These are phyloP conservation scores for Boletellus sp. DNA, from an alignment of 768 basidiomycete genomes.

Conservation along the genomic window DNA sequence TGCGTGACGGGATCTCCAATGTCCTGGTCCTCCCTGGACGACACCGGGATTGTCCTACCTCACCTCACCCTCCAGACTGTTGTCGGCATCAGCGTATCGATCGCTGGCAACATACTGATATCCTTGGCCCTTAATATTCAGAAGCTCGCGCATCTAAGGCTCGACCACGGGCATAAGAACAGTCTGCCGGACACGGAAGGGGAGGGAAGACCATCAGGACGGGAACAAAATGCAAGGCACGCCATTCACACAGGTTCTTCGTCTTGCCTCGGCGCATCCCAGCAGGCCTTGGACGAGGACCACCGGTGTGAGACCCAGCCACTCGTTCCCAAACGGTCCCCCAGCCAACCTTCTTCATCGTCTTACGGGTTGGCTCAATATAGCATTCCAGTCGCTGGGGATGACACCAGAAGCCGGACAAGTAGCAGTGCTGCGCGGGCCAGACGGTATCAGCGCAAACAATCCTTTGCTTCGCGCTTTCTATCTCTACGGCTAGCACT, in stretches of 20 bases:
- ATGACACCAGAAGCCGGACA: constrained; percentile 28
- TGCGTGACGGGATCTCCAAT: constrained; percentile 1
- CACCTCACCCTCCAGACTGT: constrained; percentile 51
- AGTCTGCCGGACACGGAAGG: constrained; percentile 8
- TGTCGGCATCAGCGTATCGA: constrained; percentile 80
- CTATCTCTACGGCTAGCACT: constrained; percentile 27
- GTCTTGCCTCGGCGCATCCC: constrained; percentile 4
- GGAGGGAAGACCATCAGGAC: constrained; percentile 7
- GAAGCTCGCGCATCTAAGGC: constrained; percentile 81
- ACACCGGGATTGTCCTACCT: constrained; percentile 44
- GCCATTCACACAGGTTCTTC: neutral
- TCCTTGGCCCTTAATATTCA: constrained; percentile 89
- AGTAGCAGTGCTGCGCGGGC: constrained; percentile 21
- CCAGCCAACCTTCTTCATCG: constrained; percentile 13
- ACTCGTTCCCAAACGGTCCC: constrained; percentile 26
- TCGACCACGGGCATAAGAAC: constrained; percentile 41
- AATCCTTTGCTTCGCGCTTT: constrained; percentile 34
- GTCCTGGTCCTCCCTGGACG: constrained; percentile 13
- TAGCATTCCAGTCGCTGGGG: constrained; percentile 5
- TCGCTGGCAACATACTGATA: constrained; percentile 84
- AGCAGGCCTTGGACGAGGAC: constrained; percentile 6
- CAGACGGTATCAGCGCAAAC: constrained; percentile 25
- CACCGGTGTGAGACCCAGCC: constrained; percentile 26
- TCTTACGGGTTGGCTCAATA: constrained; percentile 19
- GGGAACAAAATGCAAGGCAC: neutral